Percentiles rank a stretch among this genome's conserved stretches.
These are phyloP conservation scores for Acidiella bohemica DNA, from an alignment of 495 filamentous ascomycete species.

Conservation along the genomic window DNA sequence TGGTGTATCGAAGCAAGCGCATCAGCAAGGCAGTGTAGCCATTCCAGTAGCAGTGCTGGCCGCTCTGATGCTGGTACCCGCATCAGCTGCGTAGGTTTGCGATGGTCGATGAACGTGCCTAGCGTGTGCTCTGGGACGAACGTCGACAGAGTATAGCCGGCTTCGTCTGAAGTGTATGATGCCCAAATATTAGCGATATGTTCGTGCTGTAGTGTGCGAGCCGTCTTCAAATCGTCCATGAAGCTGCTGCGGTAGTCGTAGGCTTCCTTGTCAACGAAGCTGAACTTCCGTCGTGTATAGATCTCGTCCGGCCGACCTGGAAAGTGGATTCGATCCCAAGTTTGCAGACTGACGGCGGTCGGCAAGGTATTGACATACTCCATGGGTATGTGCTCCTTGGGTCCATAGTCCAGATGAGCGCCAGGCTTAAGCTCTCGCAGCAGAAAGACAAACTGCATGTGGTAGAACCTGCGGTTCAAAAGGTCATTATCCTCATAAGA, in stretches of 20 bases:
- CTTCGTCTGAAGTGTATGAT: constrained; percentile 62
- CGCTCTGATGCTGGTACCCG: constrained; percentile 57
- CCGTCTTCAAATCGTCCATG: constrained; percentile 48
- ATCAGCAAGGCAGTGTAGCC: constrained; percentile 77
- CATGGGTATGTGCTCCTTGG: constrained; percentile 68
- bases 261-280: constrained; percentile 15
- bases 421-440: constrained; percentile 58
- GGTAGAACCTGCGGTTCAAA: constrained; percentile 61
- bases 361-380: constrained; percentile 50
- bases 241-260: constrained; percentile 30
- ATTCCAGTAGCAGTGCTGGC: constrained; percentile 56
- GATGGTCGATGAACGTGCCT: constrained; percentile 57
- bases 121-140: constrained; percentile 65
- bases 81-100: constrained; percentile 41
- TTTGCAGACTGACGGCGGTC: constrained; percentile 35
- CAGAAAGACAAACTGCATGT: constrained; percentile 68
- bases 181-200: constrained; percentile 72
- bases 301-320: constrained; percentile 44
- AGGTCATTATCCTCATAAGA: constrained; percentile 45
- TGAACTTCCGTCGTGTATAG: constrained; percentile 48
- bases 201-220: constrained; percentile 54
- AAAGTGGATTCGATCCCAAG: constrained; percentile 54
- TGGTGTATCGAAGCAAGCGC: constrained; percentile 65
- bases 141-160: constrained; percentile 63
- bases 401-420: constrained; percentile 56